These are phyloP conservation scores for Didymella pomorum DNA, from an alignment of 2,329 filamentous ascomycete species.

Conservation along the genomic window DNA sequence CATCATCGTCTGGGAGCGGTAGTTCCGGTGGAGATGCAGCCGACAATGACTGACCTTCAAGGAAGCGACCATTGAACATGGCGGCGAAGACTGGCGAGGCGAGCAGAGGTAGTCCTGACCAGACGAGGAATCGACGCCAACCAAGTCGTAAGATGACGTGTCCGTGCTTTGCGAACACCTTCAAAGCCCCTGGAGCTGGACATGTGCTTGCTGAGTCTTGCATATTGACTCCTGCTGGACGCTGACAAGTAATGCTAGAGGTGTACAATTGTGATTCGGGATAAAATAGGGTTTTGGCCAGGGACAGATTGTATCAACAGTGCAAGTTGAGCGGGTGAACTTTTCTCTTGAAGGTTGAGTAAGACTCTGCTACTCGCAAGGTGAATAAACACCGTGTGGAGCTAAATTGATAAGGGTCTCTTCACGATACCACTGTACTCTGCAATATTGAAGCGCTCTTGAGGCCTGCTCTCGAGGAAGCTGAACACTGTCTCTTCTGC, in stretches of 20 bases:
- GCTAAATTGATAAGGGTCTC: background rate
- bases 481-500: too few species aligned
- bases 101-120: background rate
- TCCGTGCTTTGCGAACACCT: background rate
- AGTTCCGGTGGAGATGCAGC: background rate
- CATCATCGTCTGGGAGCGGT: background rate
- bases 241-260: too few species aligned
- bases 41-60: background rate
- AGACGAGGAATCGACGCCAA: slow-evolving; percentile 3
- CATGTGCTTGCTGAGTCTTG: background rate
- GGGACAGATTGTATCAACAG: too few species aligned
- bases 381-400: background rate
- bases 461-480: too few species aligned
- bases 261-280: background rate
- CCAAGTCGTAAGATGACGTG: slow-evolving; percentile 1
- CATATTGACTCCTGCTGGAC: too few species aligned
- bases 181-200: too few species aligned
- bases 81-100: slow-evolving; percentile 2
- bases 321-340: too few species aligned
- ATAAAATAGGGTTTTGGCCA: background rate
- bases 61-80: slow-evolving; percentile 4
- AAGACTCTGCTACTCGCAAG: background rate
- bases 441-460: background rate
- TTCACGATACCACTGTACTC: background rate
- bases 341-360: too few species aligned